phyloP scores from a whole-genome alignment of 1,139 yeast genomes.

The Candida tetrigidarum region DNA sequence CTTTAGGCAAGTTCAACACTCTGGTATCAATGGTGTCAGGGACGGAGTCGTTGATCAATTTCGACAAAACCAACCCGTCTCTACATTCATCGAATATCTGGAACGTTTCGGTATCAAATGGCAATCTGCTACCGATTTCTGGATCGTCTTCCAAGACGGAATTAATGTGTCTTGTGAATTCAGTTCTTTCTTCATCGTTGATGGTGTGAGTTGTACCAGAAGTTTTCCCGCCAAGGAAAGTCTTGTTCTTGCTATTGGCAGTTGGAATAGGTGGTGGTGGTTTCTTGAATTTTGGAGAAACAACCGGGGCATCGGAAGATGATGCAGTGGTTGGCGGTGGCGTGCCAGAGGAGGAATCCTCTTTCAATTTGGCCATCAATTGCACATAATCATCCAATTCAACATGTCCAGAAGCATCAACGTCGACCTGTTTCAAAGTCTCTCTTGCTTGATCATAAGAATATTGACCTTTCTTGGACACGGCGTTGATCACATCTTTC shows the following conservation, averaged over 20 bases:
- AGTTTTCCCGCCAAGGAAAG: constrained; percentile 78
- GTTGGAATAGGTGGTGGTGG: constrained; percentile 43
- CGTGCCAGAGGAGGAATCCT: constrained; percentile 30
- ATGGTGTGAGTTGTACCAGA: constrained; percentile 97
- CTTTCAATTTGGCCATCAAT: constrained; percentile 72
- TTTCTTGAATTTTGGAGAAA: constrained; percentile 25
- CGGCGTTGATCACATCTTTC: constrained; percentile 83
- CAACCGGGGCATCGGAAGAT: constrained; percentile 25
- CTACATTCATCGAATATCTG: constrained; percentile 97
- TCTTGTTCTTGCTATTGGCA: constrained; percentile 65
- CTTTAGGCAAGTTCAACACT: constrained; percentile 85
- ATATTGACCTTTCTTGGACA: constrained; percentile 78
- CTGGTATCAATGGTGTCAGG: constrained; percentile 99
- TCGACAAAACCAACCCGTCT: constrained; percentile 92
- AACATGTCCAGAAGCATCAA: constrained; percentile 96
- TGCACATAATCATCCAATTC: constrained; percentile 97
- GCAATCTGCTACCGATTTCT: constrained; percentile 82
- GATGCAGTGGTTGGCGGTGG: constrained; percentile 19
- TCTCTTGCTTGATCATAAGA: constrained; percentile 93
- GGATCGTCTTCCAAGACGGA: constrained; percentile 90
- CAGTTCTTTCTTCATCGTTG: constrained; percentile 95
- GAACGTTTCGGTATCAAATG: constrained; percentile 92
- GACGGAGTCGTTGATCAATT: constrained; percentile 94
- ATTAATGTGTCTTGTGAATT: constrained; percentile 95
- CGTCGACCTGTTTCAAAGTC: constrained; percentile 85